phyloP scores from a whole-genome alignment of 106 monocot species.

The Narthecium ossifragum region DNA sequence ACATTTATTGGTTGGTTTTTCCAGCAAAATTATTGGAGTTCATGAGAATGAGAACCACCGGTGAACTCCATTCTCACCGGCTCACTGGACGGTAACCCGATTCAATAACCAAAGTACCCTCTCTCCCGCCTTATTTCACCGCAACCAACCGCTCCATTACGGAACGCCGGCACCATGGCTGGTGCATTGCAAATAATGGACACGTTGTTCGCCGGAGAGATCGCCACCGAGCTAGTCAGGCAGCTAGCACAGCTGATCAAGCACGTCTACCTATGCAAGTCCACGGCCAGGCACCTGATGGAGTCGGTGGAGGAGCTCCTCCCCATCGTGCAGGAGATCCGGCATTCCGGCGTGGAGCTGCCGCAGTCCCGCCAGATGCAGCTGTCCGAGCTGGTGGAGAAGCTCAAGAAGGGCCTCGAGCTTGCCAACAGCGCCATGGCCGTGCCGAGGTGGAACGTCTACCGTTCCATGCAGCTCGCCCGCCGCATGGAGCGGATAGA shows the following conservation, averaged over 20 bases:
- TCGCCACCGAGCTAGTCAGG: constrained; percentile 36
- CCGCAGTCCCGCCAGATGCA: constrained; percentile 33
- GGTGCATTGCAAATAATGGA: constrained; percentile 37
- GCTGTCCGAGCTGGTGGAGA: constrained; percentile 31
- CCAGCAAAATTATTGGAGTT: too few species aligned
- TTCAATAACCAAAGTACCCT: not conserved
- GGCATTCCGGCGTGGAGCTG: constrained; percentile 35
- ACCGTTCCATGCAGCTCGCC: constrained; percentile 37
- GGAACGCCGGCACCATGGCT: not conserved
- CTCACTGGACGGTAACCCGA: not conserved
- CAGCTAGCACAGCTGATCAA: constrained; percentile 20
- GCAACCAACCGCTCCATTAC: not conserved
- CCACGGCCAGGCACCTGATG: constrained; percentile 35
- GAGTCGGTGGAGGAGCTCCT: constrained; percentile 42
- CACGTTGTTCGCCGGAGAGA: constrained; percentile 29
- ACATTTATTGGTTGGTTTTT: too few species aligned
- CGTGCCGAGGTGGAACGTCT: constrained; percentile 46
- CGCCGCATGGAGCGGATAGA: constrained; percentile 40
- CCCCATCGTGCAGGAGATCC: constrained; percentile 35
- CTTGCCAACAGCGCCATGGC: constrained; percentile 32
- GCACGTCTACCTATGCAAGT: constrained; percentile 26
- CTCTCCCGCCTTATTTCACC: not conserved
- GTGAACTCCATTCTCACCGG: too few species aligned
- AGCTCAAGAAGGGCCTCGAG: constrained; percentile 27
- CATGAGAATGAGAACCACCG: too few species aligned